Percentiles rank a stretch among this genome's conserved stretches.
Evolutionary conservation across 495 filamentous ascomycete species (phyloP).

Genomic region (Trichoderma orchidacearum): DNA sequence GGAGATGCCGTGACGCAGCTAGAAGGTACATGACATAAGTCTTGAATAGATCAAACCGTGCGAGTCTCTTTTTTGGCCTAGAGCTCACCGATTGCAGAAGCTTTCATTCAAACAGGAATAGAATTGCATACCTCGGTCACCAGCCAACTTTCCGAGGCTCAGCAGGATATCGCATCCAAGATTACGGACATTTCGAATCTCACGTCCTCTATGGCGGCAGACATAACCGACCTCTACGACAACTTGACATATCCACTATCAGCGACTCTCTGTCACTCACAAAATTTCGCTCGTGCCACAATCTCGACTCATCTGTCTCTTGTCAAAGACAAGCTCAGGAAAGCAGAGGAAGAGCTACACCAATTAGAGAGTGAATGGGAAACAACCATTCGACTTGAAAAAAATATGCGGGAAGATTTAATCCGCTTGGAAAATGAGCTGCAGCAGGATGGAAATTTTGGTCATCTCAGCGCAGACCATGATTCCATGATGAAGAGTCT

Average conservation of each 20-base stretch:
- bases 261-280: neutral
- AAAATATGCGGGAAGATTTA: neutral
- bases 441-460: neutral
- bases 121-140: neutral
- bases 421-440: neutral
- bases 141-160: neutral
- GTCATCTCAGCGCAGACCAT: neutral
- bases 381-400: neutral
- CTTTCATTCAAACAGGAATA: neutral
- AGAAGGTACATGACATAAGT: neutral
- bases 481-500: neutral
- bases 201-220: neutral
- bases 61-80: too few relatives aligned
- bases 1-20: neutral
- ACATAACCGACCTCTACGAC: neutral
- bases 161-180: neutral
- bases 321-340: neutral
- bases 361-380: neutral
- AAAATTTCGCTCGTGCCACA: neutral
- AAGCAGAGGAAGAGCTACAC: neutral
- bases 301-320: neutral
- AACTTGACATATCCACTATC: neutral
- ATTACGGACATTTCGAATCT: neutral
- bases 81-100: neutral
- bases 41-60: neutral